These are phyloP conservation scores for Acacia melanoxylon DNA, from an alignment of 306 rosid species.

Conservation along the genomic window DNA sequence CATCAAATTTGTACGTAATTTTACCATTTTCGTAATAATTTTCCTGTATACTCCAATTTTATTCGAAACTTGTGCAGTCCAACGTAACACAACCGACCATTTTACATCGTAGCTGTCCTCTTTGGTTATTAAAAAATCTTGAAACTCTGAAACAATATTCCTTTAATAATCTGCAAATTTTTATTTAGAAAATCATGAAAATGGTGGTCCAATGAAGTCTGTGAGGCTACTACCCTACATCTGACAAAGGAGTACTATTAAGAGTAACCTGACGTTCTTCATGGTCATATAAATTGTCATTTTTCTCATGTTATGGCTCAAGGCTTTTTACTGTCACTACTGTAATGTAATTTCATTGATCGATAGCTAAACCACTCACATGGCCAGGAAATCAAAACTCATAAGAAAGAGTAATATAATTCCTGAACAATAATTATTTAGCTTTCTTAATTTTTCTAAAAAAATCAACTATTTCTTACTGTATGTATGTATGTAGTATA, in stretches of 20 bases:
- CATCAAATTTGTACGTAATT: not conserved
- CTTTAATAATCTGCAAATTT: not conserved
- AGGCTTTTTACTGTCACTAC: too few species aligned
- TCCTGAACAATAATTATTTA: too few species aligned
- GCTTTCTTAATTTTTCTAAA: too few species aligned
- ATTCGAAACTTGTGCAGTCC: slow-evolving; percentile 25
- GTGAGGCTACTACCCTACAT: not conserved
- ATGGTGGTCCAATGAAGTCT: not conserved
- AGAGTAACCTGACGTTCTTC: not conserved
- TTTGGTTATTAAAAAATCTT: slow-evolving; percentile 29
- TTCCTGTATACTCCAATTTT: slow-evolving; percentile 1
- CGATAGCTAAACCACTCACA: not conserved
- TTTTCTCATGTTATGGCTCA: not conserved
- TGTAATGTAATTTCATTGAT: too few species aligned
- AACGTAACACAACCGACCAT: slow-evolving; percentile 40
- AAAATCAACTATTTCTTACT: too few species aligned
- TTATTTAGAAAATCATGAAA: slow-evolving; percentile 14
- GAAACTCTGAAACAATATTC: slow-evolving; percentile 28
- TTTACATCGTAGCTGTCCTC: slow-evolving; percentile 37
- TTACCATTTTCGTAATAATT: not conserved
- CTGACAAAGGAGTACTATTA: not conserved
- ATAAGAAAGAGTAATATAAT: too few species aligned
- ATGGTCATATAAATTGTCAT: not conserved
- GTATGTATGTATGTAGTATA: too few species aligned
- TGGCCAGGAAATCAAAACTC: not conserved